A percentile compares a stretch with the other conserved stretches of the same genome.
phyloP scores from a whole-genome alignment of 78 protist species.

The Dictyostelium firmibasis region DNA sequence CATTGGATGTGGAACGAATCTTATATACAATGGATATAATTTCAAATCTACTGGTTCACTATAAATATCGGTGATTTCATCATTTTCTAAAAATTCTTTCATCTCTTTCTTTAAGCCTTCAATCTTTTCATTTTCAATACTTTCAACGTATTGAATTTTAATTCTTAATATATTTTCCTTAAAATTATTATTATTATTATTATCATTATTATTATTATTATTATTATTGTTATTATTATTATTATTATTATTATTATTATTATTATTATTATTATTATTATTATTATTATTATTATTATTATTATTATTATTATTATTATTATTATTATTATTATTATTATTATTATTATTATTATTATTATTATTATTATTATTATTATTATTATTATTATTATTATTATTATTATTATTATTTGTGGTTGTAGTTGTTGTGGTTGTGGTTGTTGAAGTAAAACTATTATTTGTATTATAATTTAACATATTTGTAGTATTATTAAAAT shows the following conservation, averaged over 20 bases:
- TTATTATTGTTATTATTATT: too few relatives aligned
- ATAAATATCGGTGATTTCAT: constrained; percentile 42
- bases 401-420: too few relatives aligned
- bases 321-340: too few relatives aligned
- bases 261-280: too few relatives aligned
- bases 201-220: too few relatives aligned
- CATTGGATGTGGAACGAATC: constrained; percentile 74
- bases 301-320: too few relatives aligned
- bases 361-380: too few relatives aligned
- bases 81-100: neutral
- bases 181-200: neutral
- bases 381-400: too few relatives aligned
- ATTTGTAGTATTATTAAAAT: neutral
- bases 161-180: neutral
- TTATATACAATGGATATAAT: constrained; percentile 38
- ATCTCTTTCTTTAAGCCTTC: neutral
- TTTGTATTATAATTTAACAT: neutral
- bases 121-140: neutral
- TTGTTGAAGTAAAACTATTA: neutral
- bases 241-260: too few relatives aligned
- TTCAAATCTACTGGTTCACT: constrained; percentile 47
- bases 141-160: neutral
- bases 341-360: neutral
- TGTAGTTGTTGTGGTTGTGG: neutral
- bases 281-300: too few relatives aligned